A percentile compares a stretch with the other conserved stretches of the same genome.
Conservation (phyloP, 768 basidiomycete species). For the Kwoniella botswanensis region DNA sequence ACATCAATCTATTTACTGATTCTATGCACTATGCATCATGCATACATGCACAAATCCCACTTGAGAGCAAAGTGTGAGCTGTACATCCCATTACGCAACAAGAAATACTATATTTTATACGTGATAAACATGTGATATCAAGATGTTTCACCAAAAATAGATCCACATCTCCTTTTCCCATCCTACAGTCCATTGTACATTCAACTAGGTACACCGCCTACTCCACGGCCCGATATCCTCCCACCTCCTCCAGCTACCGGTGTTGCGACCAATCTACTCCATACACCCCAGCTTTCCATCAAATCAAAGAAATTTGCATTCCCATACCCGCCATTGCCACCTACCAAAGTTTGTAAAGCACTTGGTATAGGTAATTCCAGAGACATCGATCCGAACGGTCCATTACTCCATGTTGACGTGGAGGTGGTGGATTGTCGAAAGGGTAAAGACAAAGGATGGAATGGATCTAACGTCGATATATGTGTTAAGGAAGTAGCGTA, state of each 20-base stretch:
- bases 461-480: constrained; percentile 32
- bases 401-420: constrained; percentile 8
- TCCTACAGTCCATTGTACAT: too few relatives aligned
- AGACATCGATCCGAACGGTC: constrained; percentile 11
- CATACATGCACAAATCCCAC: not conserved
- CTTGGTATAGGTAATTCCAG: constrained; percentile 33
- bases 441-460: constrained; percentile 24
- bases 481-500: constrained; percentile 40
- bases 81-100: not conserved
- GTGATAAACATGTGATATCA: not conserved
- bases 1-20: too few relatives aligned
- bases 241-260: not conserved
- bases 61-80: not conserved
- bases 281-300: constrained; percentile 31
- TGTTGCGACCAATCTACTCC: not conserved
- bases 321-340: not conserved
- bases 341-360: constrained; percentile 21
- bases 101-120: not conserved
- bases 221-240: not conserved
- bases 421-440: constrained; percentile 7
- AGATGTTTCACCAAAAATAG: not conserved
- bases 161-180: not conserved
- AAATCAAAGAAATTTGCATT: constrained; percentile 49
- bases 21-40: not conserved
- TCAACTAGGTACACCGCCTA: constrained; percentile 6